phyloP scores from a whole-genome alignment of 495 filamentous ascomycete species.

The Lichenothelia convexa region DNA sequence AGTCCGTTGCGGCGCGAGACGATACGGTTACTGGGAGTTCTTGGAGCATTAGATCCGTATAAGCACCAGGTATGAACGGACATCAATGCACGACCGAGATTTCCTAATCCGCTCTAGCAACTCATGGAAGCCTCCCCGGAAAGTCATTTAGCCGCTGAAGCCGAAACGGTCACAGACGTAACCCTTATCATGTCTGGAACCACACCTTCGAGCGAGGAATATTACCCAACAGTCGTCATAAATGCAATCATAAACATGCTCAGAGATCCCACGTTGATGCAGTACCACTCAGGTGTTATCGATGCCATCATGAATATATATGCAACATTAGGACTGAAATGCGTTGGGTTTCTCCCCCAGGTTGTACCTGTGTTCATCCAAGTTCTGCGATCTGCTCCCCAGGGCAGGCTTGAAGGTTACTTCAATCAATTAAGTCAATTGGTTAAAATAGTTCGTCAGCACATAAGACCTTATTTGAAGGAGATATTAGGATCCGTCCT shows the following conservation, averaged over 20 bases:
- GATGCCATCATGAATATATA: constrained; percentile 98
- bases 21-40: constrained; percentile 84
- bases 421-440: constrained; percentile 90
- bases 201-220: constrained; percentile 94
- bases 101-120: constrained; percentile 8
- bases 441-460: constrained; percentile 86
- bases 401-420: constrained; percentile 68
- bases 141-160: constrained; percentile 39
- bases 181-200: constrained; percentile 92
- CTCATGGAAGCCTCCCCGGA: constrained; percentile 38
- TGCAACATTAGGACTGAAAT: constrained; percentile 84
- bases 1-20: constrained; percentile 77
- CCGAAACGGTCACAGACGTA: constrained; percentile 69
- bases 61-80: constrained; percentile 52
- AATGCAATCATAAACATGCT: constrained; percentile 82
- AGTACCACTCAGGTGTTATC: constrained; percentile 89
- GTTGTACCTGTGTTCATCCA: constrained; percentile 85
- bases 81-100: neutral
- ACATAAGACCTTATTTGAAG: constrained; percentile 75
- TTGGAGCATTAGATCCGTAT: constrained; percentile 93
- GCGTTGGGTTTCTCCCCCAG: constrained; percentile 77
- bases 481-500: constrained; percentile 68
- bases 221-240: constrained; percentile 95
- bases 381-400: constrained; percentile 61
- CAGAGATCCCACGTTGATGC: constrained; percentile 67